Base-by-base conservation (phyloP, 495 filamentous ascomycete species). In the Bombardia bombarda region DNA sequence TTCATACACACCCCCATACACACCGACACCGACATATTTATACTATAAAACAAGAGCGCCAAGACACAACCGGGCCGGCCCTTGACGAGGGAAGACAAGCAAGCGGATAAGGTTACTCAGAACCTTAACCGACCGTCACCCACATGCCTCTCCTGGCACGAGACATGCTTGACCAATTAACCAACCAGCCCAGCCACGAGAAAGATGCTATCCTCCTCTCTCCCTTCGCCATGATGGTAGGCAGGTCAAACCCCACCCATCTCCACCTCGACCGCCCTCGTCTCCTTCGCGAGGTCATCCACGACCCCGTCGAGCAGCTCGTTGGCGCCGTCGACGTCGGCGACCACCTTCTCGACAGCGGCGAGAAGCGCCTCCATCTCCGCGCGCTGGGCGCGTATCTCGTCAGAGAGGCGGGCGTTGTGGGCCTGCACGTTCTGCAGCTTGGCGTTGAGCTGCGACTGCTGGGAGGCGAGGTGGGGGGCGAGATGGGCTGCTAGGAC, bases 311-410 rank as follows among this genome's bases (percentile, higher is more conserved):
- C 66, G 28, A 73, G 55, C 49, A 70, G 51, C 36, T 64, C 60
- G 30, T 74, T 79, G 25, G 81, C 79, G 9, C 69, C 78, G 52
- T 85, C 82, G 46, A 93, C 55, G 63, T 92, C 87, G 18, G 67
- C 62, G 33, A 90, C 71, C 20, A 82, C 73, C 19, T 63, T 66
- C 58, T 89, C 87, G 19, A 92, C 67, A 9, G 72, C 67, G 4
- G 54, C 65, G 26, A 92, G 55, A 38, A 95, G 56, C 6, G 53
- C 67, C 51, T 86, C 81, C 43, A 94, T 86, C 60, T 94, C 86
- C 32, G 68, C 61, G 26, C 85, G 67, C 67, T 95, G 89, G 19
- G 60, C 67, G 46, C 74, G 67, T 3, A 93, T 70, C 17, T 72
- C 73, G 39, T 70, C 67, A 35, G 82, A 73, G 2, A 94, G 63